Base-by-base conservation (phyloP, 345 rosid genomes). In the Citropsis articulata region DNA sequence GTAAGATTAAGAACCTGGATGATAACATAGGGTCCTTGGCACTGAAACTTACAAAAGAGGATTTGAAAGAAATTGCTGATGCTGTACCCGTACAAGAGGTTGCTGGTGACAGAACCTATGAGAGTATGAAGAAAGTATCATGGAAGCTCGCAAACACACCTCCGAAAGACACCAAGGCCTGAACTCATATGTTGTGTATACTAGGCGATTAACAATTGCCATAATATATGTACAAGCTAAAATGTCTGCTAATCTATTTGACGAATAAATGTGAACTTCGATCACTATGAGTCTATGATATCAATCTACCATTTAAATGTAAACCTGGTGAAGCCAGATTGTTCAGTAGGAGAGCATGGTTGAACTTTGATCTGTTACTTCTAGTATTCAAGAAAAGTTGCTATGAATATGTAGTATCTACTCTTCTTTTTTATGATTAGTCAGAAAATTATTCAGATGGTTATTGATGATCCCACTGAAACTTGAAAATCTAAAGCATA, bases 141-240 rank as follows among this genome's bases (percentile, higher is more conserved):
- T 90, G 89, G 90, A 82, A 69, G 70, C 81, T 69, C 19, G 88
- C 87, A 0, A 78, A 83, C 78, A 85, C 91, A 4, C 93, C 93
- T 35, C 72, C 62, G 2, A 81, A 28, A 28, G 57, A 38, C 31
- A 22, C 30, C 67, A 56, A 59, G 30, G 76, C 72, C 48, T 50
- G 60, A 68, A 40, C 50, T 59, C 45, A 27, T 25, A 9, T 25
- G 65, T 25, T 61, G 31, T 25, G 30, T 16, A 61, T 61, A 25
- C 33, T 1, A 28, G 65, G 65, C 30, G 13, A 28, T 24, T 28
- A 60, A 61, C 4, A 45, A 45, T 45, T 45, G 14, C 28, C 14
- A 16, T 21, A 12, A 27, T 25, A 62, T 62, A 27, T 28, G 18
- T 62, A 28, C 7, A 21, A 12, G 66, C 35, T 28, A 62, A 21